Evolutionary conservation across 371 early-diverging fungal species (phyloP), one percentile per base, ranked within the genome.

Genomic region (Capniomyces stellatus): DNA sequence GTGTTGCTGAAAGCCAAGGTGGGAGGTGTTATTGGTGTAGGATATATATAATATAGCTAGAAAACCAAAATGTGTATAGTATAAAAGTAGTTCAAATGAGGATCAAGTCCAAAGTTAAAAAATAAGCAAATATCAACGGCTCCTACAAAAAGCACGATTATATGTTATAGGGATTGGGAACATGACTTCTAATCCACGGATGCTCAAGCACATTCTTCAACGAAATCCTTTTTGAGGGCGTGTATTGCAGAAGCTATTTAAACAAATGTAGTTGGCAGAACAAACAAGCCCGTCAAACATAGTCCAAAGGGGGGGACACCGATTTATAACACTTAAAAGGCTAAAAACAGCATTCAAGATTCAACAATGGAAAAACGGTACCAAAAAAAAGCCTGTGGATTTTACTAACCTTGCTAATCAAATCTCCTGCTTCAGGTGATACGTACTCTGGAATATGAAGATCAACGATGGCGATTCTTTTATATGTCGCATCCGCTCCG

Each of bases 391-490:
- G n/a, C n/a, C 31, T 4, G n/a, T 15, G 27, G n/a, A 48, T 21
- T 15, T 25, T 49, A 24, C 44, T 44, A 12, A 56, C 46, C 39
- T 41, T 52, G 4, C n/a, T 25, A 27, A 99, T 97, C 43, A 99
- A 74, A 67, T 98, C 93, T 54, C 74, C 74, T 0, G 96, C 98
- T 46, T 89, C 89, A 3, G 61, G 56, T 48, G 85, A 85, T 15
- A 98, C 76, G 64, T 74, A 73, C 1, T 71, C 70, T 18, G 98
- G 98, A 23, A 94, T 76, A 27, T 76, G 69, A 22, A 94, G 65
- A 47, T 97, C 91, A 2, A 89, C 88, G 48, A 73, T 75, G 19
- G 82, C 75, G 57, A 98, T 97, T 23, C 85, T 76, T 40, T 71
- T 67, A 59, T 91, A 92, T 0, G 91, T 95, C 29, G 78, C 84